phyloP scores from a whole-genome alignment of 108 stramenopile genomes.

The Cyclotella distinguenda region DNA sequence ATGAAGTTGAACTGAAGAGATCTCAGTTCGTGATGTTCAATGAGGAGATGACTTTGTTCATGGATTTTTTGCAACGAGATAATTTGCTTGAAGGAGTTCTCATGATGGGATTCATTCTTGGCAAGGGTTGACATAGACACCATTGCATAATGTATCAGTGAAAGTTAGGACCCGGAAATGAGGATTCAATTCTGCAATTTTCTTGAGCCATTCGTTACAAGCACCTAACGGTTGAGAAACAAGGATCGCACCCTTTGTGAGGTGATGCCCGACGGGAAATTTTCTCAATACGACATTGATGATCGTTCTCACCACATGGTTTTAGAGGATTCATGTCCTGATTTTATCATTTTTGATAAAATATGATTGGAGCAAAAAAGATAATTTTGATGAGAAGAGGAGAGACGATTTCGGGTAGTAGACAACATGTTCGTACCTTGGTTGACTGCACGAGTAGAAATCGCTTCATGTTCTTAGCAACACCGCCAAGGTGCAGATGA shows the following conservation, averaged over 20 bases:
- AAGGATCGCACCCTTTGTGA: too few species aligned
- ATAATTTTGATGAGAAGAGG: neutral
- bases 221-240: constrained; percentile 29
- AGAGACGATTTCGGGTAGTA: neutral
- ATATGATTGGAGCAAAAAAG: neutral
- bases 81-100: neutral
- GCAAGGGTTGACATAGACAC: constrained; percentile 81
- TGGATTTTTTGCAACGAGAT: too few species aligned
- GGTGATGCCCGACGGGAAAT: too few species aligned
- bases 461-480: constrained; percentile 30
- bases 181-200: constrained; percentile 95
- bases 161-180: constrained; percentile 94
- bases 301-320: constrained; percentile 91
- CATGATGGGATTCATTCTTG: constrained; percentile 26
- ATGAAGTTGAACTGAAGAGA: too few species aligned
- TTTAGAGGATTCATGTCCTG: constrained; percentile 89
- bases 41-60: too few species aligned
- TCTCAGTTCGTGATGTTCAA: too few species aligned
- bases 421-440: constrained; percentile 15
- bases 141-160: constrained; percentile 86
- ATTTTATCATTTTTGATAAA: neutral
- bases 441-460: constrained; percentile 29
- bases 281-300: too few species aligned
- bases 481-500: constrained; percentile 32
- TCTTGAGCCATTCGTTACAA: constrained; percentile 98